A percentile compares a stretch with the other conserved stretches of the same genome.
These are phyloP conservation scores for Torulaspora quercuum DNA, from an alignment of 805 yeast genomes.

Conservation along the genomic window DNA sequence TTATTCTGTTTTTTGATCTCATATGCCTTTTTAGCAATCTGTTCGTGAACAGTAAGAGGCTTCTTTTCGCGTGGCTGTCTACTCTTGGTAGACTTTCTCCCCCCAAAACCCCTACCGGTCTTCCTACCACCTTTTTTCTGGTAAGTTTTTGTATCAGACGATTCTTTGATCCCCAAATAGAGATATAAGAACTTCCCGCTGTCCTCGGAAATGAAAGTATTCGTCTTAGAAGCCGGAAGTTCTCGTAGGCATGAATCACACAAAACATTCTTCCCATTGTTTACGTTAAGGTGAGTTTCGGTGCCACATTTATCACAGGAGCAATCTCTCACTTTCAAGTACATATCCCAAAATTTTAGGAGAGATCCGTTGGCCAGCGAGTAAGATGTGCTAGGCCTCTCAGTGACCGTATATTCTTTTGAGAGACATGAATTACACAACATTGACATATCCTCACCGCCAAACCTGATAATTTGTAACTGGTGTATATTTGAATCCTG, in stretches of 20 bases:
- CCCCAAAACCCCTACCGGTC: constrained; percentile 36
- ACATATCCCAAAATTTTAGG: constrained; percentile 46
- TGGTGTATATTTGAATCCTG: constrained; percentile 52
- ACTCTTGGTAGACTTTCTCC: constrained; percentile 15
- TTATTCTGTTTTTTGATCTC: constrained; percentile 34
- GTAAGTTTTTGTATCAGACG: constrained; percentile 13
- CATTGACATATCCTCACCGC: constrained; percentile 52
- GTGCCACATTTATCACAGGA: constrained; percentile 45
- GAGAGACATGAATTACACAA: constrained; percentile 46
- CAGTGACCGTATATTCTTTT: constrained; percentile 37
- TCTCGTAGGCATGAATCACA: constrained; percentile 45
- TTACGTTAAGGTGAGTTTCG: constrained; percentile 43
- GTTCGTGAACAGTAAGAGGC: constrained; percentile 27
- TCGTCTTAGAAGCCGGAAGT: constrained; percentile 13
- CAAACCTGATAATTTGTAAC: constrained; percentile 49
- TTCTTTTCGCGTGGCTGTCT: constrained; percentile 19
- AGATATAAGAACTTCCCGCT: constrained; percentile 47
- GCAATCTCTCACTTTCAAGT: constrained; percentile 49
- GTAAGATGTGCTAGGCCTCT: constrained; percentile 49
- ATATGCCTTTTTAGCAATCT: constrained; percentile 30
- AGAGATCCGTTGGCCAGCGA: constrained; percentile 54
- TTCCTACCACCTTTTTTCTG: constrained; percentile 35
- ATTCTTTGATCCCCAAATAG: constrained; percentile 48
- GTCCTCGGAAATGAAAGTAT: constrained; percentile 42
- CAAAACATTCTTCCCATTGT: constrained; percentile 30